Base-by-base conservation (phyloP, 148 eudicot species). In the Vaccinium myrtillus region DNA sequence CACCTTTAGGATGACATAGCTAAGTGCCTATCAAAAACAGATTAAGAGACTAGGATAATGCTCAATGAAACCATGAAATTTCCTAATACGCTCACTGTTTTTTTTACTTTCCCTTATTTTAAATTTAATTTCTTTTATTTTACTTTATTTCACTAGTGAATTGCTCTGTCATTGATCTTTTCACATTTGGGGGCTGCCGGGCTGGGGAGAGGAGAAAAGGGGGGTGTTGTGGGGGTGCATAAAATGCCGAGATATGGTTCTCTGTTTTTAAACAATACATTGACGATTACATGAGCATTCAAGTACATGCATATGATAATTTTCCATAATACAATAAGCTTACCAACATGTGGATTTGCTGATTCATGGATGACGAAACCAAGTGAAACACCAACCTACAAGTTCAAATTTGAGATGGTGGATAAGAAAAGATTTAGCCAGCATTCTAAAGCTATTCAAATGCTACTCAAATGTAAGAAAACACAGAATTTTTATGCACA, bases 331-430 rank as follows among this genome's bases (percentile, higher is more conserved):
- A 46, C 15, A 18, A 83, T 32, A 71, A 63, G 49, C 98, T 91
- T 77, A 97, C 99, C 99, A 81, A 97, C 88, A 85, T 94, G 99
- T 80, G 99, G 99, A 88, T 97, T 97, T 82, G 99, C 99, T 80
- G 99, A 95, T 91, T 95, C 99, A 87, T 97, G 93, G 86, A 97
- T 95, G 82, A 97, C 98, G 80, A 97, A 97, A 89, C 97, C 98
- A 83, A 97, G 98, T 65, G 99, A 97, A 83, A 92, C 88, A 5
- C 96, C 98, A 87, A 97, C 99, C 99, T 97, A 84, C 86, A 89
- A 83, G 71, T 61, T 55, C 5, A 83, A 80, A 70, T n/a, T 69
- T 83, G 46, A 51, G 46, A 39, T 32, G 81, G 18, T 27, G 30
- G 55, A 12, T 78, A 73, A 84, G 73, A 32, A 78, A 70, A 69